A percentile compares a stretch with the other conserved stretches of the same genome.
Conservation (phyloP, 2,329 filamentous ascomycete genomes). For the Talaromyces sp. region DNA sequence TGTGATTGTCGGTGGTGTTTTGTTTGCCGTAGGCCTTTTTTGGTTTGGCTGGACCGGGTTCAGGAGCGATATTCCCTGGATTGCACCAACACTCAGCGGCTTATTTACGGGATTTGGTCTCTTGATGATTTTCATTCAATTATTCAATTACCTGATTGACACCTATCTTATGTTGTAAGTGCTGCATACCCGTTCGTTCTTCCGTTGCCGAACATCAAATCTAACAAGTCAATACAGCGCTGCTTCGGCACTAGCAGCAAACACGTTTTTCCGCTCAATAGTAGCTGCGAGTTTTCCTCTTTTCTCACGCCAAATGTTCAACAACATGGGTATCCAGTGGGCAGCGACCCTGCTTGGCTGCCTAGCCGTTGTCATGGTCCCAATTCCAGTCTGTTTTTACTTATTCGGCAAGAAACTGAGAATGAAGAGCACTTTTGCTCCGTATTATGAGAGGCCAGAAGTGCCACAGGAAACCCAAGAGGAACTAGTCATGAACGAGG, state of each 20-base stretch:
- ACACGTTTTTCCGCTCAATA: conserved; percentile 35
- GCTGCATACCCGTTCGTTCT: background rate
- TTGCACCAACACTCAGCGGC: conserved; percentile 31
- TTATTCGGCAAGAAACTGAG: conserved; percentile 27
- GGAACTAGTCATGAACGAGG: background rate
- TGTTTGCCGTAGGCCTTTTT: conserved; percentile 32
- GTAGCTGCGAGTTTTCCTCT: conserved; percentile 34
- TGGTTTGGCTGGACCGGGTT: conserved; percentile 35
- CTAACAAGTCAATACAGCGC: conserved; percentile 20
- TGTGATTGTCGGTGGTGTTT: conserved; percentile 25
- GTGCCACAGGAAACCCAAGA: background rate
- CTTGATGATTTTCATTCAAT: conserved; percentile 25
- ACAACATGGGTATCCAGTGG: conserved; percentile 35
- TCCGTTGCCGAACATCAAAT: background rate
- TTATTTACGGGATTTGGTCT: conserved; percentile 29
- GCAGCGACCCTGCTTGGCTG: conserved; percentile 35
- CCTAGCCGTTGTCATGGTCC: conserved; percentile 31
- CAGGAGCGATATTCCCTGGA: conserved; percentile 29
- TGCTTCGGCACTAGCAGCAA: conserved; percentile 36
- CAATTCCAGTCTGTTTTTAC: conserved; percentile 33
- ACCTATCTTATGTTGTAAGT: conserved; percentile 37
- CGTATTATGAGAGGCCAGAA: background rate
- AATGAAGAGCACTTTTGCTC: conserved; percentile 3
- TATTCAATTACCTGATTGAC: conserved; percentile 37
- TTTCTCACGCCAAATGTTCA: conserved; percentile 34